Percentiles rank a stretch among this genome's conserved stretches.
Conservation (phyloP, 768 basidiomycete species). For the Auriculariales sp. region DNA sequence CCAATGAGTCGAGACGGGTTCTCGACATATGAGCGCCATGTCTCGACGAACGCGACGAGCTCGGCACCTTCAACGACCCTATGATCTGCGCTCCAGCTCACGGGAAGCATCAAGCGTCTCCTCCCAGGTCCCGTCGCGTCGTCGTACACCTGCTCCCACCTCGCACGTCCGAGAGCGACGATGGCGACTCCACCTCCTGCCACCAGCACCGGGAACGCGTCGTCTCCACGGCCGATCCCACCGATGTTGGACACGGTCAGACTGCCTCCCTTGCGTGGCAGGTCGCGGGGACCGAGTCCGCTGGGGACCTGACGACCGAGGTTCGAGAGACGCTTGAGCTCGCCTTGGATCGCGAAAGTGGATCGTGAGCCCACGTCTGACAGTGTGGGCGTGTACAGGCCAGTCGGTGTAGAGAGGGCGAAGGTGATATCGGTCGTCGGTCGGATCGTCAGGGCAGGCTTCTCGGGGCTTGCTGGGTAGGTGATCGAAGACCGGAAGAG, state of each 20-base stretch:
- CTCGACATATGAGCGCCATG: slow-evolving; percentile 73
- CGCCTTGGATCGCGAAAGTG: slow-evolving; percentile 46
- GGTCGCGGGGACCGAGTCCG: slow-evolving; percentile 48
- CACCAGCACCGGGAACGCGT: slow-evolving; percentile 60
- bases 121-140: slow-evolving; percentile 34
- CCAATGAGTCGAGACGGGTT: slow-evolving; percentile 53
- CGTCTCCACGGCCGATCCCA: slow-evolving; percentile 56
- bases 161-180: slow-evolving; percentile 64
- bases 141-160: slow-evolving; percentile 52
- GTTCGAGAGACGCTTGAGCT: slow-evolving; percentile 42
- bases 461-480: slow-evolving; percentile 19
- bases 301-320: slow-evolving; percentile 55
- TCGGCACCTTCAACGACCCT: slow-evolving; percentile 82
- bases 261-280: slow-evolving; percentile 66
- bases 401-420: slow-evolving; percentile 67
- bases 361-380: slow-evolving; percentile 35
- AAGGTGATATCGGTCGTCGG: slow-evolving; percentile 61
- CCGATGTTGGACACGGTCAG: slow-evolving; percentile 75
- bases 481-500: slow-evolving; percentile 67
- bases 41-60: slow-evolving; percentile 75
- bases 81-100: slow-evolving; percentile 83
- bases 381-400: slow-evolving; percentile 71
- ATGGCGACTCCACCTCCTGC: slow-evolving; percentile 78
- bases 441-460: slow-evolving; percentile 59
- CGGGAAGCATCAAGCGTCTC: slow-evolving; percentile 40